These are phyloP conservation scores for Thelephora ganbajun DNA, from an alignment of 768 basidiomycete species.

Conservation along the genomic window DNA sequence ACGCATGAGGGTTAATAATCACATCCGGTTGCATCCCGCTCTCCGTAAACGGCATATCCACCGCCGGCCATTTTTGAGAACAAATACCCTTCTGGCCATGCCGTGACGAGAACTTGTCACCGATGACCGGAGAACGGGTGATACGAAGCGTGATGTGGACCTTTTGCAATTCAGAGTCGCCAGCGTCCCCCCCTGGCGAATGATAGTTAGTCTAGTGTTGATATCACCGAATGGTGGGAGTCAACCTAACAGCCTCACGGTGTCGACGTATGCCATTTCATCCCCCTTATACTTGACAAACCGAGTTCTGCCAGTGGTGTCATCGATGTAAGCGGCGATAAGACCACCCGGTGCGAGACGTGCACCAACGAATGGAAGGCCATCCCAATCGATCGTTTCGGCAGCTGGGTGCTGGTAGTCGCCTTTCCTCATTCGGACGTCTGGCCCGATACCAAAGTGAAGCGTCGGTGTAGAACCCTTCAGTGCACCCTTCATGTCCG, in stretches of 20 bases:
- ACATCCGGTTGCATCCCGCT: slow-evolving; percentile 98
- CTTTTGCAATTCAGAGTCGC: slow-evolving; percentile 83
- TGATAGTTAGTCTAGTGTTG: not conserved
- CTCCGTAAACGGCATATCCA: slow-evolving; percentile 99
- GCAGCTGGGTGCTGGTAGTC: slow-evolving; percentile 27
- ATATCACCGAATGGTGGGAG: not conserved
- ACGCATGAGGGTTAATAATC: slow-evolving; percentile 99
- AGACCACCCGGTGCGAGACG: slow-evolving; percentile 61
- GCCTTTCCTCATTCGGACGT: slow-evolving; percentile 46
- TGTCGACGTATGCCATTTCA: slow-evolving; percentile 78
- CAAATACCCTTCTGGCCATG: slow-evolving; percentile 99
- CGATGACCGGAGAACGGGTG: slow-evolving; percentile 90
- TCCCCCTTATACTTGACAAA: slow-evolving; percentile 96
- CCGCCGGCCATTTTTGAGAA: slow-evolving; percentile 95
- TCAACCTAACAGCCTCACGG: slow-evolving; percentile 80
- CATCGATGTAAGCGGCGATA: slow-evolving; percentile 79
- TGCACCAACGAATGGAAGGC: slow-evolving; percentile 68
- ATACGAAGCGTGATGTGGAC: slow-evolving; percentile 88
- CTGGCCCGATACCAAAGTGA: slow-evolving; percentile 83
- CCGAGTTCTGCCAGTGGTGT: slow-evolving; percentile 66
- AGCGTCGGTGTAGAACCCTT: slow-evolving; percentile 47
- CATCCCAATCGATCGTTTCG: slow-evolving; percentile 64
- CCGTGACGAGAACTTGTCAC: slow-evolving; percentile 98
- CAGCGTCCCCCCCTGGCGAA: slow-evolving; percentile 61
- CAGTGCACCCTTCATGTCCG: slow-evolving; percentile 57